These are phyloP conservation scores for Rhizopogon roseolus DNA, from an alignment of 768 basidiomycete species.

Conservation along the genomic window DNA sequence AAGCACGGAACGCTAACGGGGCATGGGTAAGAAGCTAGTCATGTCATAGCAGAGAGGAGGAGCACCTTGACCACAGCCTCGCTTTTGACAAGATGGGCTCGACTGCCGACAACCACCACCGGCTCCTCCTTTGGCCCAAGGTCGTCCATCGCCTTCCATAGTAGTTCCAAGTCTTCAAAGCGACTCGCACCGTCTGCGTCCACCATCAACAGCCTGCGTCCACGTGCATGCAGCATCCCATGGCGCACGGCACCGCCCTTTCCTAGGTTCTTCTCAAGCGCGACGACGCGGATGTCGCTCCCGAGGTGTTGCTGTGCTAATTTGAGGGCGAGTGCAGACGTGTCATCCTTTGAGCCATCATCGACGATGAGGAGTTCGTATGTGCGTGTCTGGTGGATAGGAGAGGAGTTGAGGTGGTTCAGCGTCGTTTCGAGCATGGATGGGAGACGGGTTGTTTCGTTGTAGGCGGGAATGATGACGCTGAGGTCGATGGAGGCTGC, in stretches of 20 bases:
- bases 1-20: conserved; percentile 68
- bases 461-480: conserved; percentile 88
- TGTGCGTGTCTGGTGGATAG: conserved; percentile 38
- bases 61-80: conserved; percentile 90
- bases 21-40: background rate
- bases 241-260: conserved; percentile 94
- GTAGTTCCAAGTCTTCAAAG: conserved; percentile 76
- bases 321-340: conserved; percentile 56
- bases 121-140: conserved; percentile 44
- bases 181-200: conserved; percentile 93
- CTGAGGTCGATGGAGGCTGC: conserved; percentile 63
- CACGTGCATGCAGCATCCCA: conserved; percentile 81
- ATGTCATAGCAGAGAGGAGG: conserved; percentile 3
- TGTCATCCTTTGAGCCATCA: conserved; percentile 82
- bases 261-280: conserved; percentile 74
- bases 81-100: conserved; percentile 89
- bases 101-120: conserved; percentile 77
- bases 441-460: conserved; percentile 81
- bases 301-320: conserved; percentile 54
- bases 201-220: conserved; percentile 78
- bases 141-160: conserved; percentile 73
- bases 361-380: conserved; percentile 87
- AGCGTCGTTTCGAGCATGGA: conserved; percentile 79
- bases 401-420: conserved; percentile 47
- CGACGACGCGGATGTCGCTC: conserved; percentile 72